Evolutionary conservation across 78 protist genomes (phyloP), one percentile per base, ranked within the genome.

Genomic region (Planoprotostelium fungivorum): DNA sequence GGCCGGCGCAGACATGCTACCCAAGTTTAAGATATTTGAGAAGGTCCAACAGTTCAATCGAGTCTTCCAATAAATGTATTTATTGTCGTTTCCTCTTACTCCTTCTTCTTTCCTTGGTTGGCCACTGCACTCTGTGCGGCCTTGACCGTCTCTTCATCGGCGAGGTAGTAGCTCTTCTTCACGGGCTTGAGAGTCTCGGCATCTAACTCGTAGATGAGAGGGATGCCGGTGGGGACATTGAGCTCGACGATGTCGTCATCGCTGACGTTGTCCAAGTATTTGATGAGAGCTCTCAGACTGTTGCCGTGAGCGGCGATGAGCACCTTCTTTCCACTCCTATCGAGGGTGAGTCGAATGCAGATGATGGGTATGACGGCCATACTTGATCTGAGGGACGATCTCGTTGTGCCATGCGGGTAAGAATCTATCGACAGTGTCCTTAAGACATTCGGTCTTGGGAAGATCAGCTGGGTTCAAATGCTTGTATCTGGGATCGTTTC

Each of bases 301-400:
- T 98, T 98, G 38, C 98, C 99, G 88, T 98, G 99, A 0, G 98
- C 98, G 16, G 96, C 98, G 86, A 97, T 89, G 35, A 97, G 90
- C 35, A 97, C 96, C 51, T 88, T 96, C 91, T 97, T 94, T 86
- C 97, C 97, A 1, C 34, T 34, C 36, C 87, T 88, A 34, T 28
- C 31, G 35, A 36, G 73, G 9, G 73, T 38, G 29, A 87, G 28
- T 39, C 35, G 1, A 1, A 37, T 37, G 16, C 37, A 88, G 28
- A 37, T 25, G 84, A 88, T 25, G 16, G 73, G 73, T n/a, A 87
- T 87, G 1, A 34, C 1, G 23, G 0, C 1, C 90, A 0, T 84
- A 84, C 89, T 88, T 84, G 90, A 96, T 93, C 16, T 86, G 84
- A 35, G 96, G 97, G 1, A 89, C 97, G 35, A 97, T 95, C 34